A percentile compares a stretch with the other conserved stretches of the same genome.
Conservation (phyloP, 2,329 filamentous ascomycete genomes). For the Coleophoma eucalyptorum region DNA sequence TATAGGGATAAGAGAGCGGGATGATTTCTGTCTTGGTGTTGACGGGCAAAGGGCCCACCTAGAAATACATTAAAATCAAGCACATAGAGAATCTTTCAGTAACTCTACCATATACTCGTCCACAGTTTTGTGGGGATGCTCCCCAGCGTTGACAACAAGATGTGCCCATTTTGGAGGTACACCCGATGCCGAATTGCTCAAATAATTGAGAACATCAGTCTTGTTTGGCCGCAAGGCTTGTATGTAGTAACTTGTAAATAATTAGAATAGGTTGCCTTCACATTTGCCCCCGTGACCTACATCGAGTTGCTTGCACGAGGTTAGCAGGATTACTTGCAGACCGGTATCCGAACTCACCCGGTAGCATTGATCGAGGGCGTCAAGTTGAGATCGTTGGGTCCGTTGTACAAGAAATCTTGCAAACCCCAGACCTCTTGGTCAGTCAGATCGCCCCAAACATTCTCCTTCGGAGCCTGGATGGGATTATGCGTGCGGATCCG, state of each 20-base stretch:
- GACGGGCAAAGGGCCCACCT: slow-evolving; percentile 4
- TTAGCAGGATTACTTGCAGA: not conserved
- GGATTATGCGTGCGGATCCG: not conserved
- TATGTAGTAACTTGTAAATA: not conserved
- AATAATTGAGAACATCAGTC: not conserved
- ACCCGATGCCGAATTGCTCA: not conserved
- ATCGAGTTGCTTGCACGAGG: not conserved
- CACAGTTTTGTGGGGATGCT: not conserved
- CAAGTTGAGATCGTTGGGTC: not conserved
- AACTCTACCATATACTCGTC: slow-evolving; percentile 2
- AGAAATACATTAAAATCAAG: not conserved
- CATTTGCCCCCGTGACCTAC: not conserved
- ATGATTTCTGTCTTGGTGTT: not conserved
- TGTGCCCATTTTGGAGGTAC: slow-evolving; percentile 1
- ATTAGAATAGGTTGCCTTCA: not conserved
- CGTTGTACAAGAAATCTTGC: not conserved
- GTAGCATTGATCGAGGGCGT: not conserved
- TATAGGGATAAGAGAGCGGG: not conserved
- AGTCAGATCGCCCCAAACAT: not conserved
- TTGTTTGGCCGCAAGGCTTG: slow-evolving; percentile 2
- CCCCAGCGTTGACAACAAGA: not conserved
- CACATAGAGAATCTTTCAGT: not conserved
- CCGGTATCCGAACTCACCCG: not conserved
- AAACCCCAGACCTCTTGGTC: not conserved
- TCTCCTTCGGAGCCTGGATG: not conserved